Evolutionary conservation across 164 flowering plant genomes (phyloP).

Genomic region (Platanus orientalis): DNA sequence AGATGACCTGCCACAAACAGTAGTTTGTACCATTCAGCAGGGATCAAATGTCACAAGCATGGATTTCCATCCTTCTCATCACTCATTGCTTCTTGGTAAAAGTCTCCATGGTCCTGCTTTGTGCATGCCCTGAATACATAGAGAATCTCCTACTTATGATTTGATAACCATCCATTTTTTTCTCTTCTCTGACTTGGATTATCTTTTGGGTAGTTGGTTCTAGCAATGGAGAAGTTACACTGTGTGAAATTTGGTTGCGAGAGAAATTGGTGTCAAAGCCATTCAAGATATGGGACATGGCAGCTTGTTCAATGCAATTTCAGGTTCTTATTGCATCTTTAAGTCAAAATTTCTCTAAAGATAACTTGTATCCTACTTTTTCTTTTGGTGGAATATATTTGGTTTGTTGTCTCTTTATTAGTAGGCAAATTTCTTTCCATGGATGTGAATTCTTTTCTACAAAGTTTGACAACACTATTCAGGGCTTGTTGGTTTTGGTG

Average conservation of each 20-base stretch:
- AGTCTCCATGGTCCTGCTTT: not conserved
- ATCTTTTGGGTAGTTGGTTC: conserved; percentile 55
- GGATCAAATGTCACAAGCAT: conserved; percentile 80
- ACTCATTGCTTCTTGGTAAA: conserved; percentile 69
- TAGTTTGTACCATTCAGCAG: conserved; percentile 60
- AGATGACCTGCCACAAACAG: conserved; percentile 78
- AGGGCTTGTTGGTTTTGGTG: not conserved
- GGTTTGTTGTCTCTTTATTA: not conserved
- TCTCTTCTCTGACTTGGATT: conserved; percentile 9
- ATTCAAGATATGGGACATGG: conserved; percentile 68
- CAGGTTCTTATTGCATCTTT: conserved; percentile 45
- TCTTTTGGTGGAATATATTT: not conserved
- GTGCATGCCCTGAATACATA: not conserved
- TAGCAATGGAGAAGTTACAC: conserved; percentile 58
- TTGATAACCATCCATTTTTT: not conserved
- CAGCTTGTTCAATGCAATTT: conserved; percentile 39
- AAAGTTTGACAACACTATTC: not conserved
- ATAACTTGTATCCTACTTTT: not conserved
- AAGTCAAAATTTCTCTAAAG: not conserved
- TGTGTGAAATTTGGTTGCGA: conserved; percentile 68
- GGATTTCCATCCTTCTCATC: conserved; percentile 90
- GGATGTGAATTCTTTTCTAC: not conserved
- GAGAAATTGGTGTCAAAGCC: conserved; percentile 67
- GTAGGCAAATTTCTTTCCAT: not conserved
- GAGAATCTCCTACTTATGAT: not conserved